Base-by-base conservation (phyloP, 2,329 filamentous ascomycete genomes). In the Calonectria henricotiae region DNA sequence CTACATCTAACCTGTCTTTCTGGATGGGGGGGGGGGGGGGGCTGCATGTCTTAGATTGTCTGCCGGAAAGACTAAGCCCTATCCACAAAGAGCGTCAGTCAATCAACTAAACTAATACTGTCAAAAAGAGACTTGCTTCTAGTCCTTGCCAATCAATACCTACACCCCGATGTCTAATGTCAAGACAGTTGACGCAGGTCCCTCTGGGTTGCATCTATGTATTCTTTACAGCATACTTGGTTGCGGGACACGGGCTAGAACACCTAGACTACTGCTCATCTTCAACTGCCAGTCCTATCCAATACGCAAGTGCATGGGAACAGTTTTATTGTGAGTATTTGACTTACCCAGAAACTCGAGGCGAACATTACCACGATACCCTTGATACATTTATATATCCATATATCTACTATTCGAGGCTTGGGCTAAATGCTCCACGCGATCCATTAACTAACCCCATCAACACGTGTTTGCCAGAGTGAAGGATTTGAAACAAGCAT, bases 31-130 rank as follows among this genome's bases (percentile, higher is more conserved):
- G 20, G 54, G 32, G 27, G 20, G 20, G 20, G 44, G 46, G 37
- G 35, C 37, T 61, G 65, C 65, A 67, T 67, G 65, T 67, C 55
- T 62, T 62, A 67, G 55, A 67, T 67, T 55, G 37, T 30, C 32
- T 60, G n/a, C 20, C 37, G 25, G 27, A 32, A 32, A 32, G 17
- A 43, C 55, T 23, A 61, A 44, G 55, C 37, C 51, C 23, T 58
- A 39, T 58, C 51, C 51, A 25, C 32, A 58, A 30, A 30, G 8
- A 39, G 51, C 39, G 35, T 39, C 35, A 58, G 35, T 39, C 35
- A 39, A 37, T 51, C 25, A 49, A 32, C 20, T 58, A 66, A 20
- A 30, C 44, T 65, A 58, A 58, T 58, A 32, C 35, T 58, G 35
- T 58, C 55, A 3, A 61, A 61, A 13, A 37, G 39, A 43, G 39